A percentile compares a stretch with the other conserved stretches of the same genome.
These are phyloP conservation scores for Flaveria brownii DNA, from an alignment of 129 eudicot species.

Conservation along the genomic window DNA sequence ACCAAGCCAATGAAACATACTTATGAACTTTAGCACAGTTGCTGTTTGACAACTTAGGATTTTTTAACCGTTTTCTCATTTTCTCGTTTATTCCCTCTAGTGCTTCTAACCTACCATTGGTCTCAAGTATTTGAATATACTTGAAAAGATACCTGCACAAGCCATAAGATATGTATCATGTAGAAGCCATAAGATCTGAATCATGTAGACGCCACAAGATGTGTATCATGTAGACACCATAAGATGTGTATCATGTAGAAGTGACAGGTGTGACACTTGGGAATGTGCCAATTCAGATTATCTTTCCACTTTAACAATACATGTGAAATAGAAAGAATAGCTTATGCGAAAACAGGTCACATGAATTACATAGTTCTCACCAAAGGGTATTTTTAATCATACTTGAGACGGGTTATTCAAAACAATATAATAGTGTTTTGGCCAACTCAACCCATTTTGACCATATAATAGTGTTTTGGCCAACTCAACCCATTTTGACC, in stretches of 20 bases:
- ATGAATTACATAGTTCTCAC: neutral
- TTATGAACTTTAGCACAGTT: slow-evolving; percentile 69
- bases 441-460: neutral
- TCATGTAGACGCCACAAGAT: neutral
- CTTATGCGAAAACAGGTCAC: neutral
- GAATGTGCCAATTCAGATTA: neutral
- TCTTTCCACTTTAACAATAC: neutral
- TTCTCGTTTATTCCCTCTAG: slow-evolving; percentile 92
- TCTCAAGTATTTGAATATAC: slow-evolving; percentile 77
- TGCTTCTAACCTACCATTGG: slow-evolving; percentile 60
- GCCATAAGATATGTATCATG: slow-evolving; percentile 11
- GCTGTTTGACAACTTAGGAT: slow-evolving; percentile 82
- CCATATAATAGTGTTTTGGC: neutral
- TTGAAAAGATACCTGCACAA: slow-evolving; percentile 73
- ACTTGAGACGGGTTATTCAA: neutral
- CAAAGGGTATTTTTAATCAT: neutral
- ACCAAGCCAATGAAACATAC: slow-evolving; percentile 90
- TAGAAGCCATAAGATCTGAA: too few relatives aligned
- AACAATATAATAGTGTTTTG: neutral
- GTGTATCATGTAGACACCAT: neutral
- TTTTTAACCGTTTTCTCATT: slow-evolving; percentile 89
- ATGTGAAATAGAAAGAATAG: neutral
- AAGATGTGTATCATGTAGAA: slow-evolving; percentile 13
- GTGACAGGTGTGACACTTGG: neutral
- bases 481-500: neutral